Evolutionary conservation across 2,329 filamentous ascomycete genomes (phyloP).

Genomic region (Graphiopsis chlorocephala): DNA sequence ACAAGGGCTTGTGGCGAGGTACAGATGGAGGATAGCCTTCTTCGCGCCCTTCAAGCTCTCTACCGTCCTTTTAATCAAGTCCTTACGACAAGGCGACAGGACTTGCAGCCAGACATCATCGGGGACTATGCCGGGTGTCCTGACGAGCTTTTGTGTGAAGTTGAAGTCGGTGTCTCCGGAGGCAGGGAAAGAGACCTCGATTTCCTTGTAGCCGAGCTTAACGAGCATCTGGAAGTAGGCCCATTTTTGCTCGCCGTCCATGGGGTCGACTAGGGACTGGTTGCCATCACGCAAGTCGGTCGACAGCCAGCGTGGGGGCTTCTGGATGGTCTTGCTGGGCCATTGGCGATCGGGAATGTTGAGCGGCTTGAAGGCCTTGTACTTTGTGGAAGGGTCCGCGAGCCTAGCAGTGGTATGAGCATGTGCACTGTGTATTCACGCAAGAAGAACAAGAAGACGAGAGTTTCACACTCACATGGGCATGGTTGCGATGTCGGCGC

Average conservation of each 20-base stretch:
- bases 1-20: slow-evolving; percentile 92
- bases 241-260: slow-evolving; percentile 96
- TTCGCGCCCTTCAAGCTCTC: slow-evolving; percentile 85
- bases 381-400: slow-evolving; percentile 73
- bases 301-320: slow-evolving; percentile 85
- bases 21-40: slow-evolving; percentile 92
- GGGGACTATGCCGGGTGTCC: slow-evolving; percentile 77
- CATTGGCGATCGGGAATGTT: slow-evolving; percentile 73
- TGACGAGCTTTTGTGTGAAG: slow-evolving; percentile 82
- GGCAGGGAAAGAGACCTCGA: slow-evolving; percentile 93
- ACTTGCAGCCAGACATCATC: slow-evolving; percentile 92
- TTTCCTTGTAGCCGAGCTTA: slow-evolving; percentile 93
- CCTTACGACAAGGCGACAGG: slow-evolving; percentile 84
- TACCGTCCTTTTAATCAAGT: slow-evolving; percentile 85
- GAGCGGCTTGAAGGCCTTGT: slow-evolving; percentile 66
- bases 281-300: slow-evolving; percentile 90
- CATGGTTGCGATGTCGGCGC: slow-evolving; percentile 17
- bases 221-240: slow-evolving; percentile 91
- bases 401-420: slow-evolving; percentile 46
- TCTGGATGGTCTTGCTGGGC: slow-evolving; percentile 78
- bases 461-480: slow-evolving; percentile 18
- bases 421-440: neutral
- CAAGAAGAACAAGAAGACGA: no score
- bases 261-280: slow-evolving; percentile 87
- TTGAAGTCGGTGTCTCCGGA: slow-evolving; percentile 95